Percentiles rank a stretch among this genome's conserved stretches.
These are phyloP conservation scores for Entomortierella lignicola DNA, from an alignment of 192 early-diverging fungal genomes.

Conservation along the genomic window DNA sequence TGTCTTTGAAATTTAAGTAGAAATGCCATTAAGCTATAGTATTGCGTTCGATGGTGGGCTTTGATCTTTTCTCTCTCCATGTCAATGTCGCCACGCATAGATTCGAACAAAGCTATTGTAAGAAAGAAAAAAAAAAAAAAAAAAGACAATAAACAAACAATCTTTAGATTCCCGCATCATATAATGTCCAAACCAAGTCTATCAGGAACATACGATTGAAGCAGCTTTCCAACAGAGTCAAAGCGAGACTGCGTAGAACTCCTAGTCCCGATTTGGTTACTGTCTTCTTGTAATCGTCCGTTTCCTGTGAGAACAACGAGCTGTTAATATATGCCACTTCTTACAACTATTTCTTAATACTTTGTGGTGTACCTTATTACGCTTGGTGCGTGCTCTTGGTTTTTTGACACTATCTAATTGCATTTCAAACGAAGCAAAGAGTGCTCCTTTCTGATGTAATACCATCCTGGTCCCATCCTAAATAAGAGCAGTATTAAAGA, in stretches of 20 bases:
- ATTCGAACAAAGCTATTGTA: constrained; percentile 41
- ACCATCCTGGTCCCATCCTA: constrained; percentile 55
- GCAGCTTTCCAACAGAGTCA: constrained; percentile 53
- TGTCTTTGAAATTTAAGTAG: constrained; percentile 48
- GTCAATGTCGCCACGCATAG: constrained; percentile 56
- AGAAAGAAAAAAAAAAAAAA: background rate
- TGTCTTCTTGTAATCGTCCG: constrained; percentile 39
- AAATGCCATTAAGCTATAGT: constrained; percentile 55
- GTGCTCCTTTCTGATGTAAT: constrained; percentile 55
- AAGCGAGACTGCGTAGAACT: constrained; percentile 28
- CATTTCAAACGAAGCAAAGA: constrained; percentile 39
- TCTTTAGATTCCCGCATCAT: no score
- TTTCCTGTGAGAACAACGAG: constrained; percentile 18
- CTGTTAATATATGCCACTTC: background rate
- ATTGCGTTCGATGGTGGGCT: constrained; percentile 52
- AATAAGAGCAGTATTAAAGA: background rate
- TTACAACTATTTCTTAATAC: background rate
- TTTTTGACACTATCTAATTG: constrained; percentile 54
- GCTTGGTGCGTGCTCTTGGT: constrained; percentile 38
- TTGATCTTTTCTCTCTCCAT: constrained; percentile 53
- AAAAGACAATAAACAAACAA: no score
- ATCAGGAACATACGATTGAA: constrained; percentile 56
- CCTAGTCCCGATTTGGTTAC: constrained; percentile 16
- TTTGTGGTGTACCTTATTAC: constrained; percentile 32
- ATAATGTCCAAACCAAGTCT: background rate